Evolutionary conservation across 441 rosid species (phyloP), one percentile per base, ranked within the genome.

Genomic region (Omphalea diandra): DNA sequence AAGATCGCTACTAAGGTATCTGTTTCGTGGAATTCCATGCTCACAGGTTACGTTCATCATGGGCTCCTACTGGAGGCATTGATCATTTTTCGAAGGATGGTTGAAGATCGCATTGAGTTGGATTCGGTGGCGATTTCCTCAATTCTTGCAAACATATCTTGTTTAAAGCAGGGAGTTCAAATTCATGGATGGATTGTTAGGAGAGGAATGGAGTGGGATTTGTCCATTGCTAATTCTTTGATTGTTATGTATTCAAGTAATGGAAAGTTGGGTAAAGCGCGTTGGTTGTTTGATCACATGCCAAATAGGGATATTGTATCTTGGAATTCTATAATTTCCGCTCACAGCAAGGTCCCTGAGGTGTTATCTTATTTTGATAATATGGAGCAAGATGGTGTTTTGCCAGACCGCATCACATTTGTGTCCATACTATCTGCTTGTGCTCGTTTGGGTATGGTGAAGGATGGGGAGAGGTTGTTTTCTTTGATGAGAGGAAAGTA

Each of bases 301-400:
- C 77, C 83, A 0, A 88, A 84, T 65, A 81, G 78, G 68, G 96
- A 94, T 72, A 67, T 76, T 0, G 86, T 91, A 35, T 88, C 95
- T 8, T 94, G 97, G 98, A 94, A 94, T 80, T 82, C 96, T 55
- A 82, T 94, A 43, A 86, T 94, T 72, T 85, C 89, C 54, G 88
- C 87, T 78, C 90, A 85, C 63, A 47, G 83, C 17, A 90, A 81
- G 75, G 77, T 77, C 68, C 69, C 50, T 10, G 64, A 77, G 50
- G 96, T 82, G 8, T 75, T 94, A 32, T n/a, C 63, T 50, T 91
- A 88, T 63, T 91, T 88, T 41, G 84, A 83, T 72, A 76, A 75
- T 58, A 88, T 94, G 98, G 87, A 78, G 80, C 74, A 15, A 38
- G 79, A 68, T 41, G 76, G 83, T 44, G 70, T 65, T 59, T 68